Percentiles rank a stretch among this genome's conserved stretches.
Conservation (phyloP, 768 basidiomycete genomes). For the Lactifluus rugatus region DNA sequence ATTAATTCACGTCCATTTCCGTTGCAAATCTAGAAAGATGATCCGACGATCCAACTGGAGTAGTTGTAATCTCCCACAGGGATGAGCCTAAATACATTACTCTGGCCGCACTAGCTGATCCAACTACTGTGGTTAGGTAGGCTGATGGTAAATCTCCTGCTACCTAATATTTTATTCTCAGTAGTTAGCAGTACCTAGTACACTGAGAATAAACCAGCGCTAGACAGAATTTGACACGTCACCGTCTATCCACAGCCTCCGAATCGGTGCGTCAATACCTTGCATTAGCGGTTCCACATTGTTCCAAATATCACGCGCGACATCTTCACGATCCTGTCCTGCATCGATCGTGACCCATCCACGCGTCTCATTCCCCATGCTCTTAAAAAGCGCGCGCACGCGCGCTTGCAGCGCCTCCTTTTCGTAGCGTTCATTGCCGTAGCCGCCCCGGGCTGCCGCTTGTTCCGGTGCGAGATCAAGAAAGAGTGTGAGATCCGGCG, state of each 20-base stretch:
- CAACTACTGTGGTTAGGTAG: too few species aligned
- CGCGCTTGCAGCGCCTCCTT: slow-evolving; percentile 60
- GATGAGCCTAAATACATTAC: too few species aligned
- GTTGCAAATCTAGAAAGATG: neutral
- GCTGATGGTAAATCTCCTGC: too few species aligned
- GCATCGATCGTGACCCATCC: slow-evolving; percentile 55
- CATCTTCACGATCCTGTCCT: slow-evolving; percentile 37
- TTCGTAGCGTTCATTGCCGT: slow-evolving; percentile 84
- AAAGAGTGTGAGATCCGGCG: slow-evolving; percentile 83
- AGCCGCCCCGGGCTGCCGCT: slow-evolving; percentile 64
- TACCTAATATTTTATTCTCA: too few species aligned
- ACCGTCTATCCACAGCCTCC: slow-evolving; percentile 40
- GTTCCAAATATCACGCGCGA: slow-evolving; percentile 48
- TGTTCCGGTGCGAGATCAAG: slow-evolving; percentile 68
- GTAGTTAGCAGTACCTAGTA: too few species aligned
- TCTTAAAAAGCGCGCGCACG: slow-evolving; percentile 51
- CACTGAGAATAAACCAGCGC: too few species aligned
- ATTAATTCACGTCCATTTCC: slow-evolving; percentile 1
- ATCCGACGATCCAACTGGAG: neutral
- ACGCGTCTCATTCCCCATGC: slow-evolving; percentile 33
- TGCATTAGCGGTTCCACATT: slow-evolving; percentile 35
- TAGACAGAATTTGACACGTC: neutral
- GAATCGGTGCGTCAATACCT: slow-evolving; percentile 34
- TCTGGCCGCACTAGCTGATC: too few species aligned
- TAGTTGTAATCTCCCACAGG: too few species aligned